Evolutionary conservation across 805 yeast species (phyloP), one percentile per base, ranked within the genome.

Genomic region (Ogataea degrootiae): DNA sequence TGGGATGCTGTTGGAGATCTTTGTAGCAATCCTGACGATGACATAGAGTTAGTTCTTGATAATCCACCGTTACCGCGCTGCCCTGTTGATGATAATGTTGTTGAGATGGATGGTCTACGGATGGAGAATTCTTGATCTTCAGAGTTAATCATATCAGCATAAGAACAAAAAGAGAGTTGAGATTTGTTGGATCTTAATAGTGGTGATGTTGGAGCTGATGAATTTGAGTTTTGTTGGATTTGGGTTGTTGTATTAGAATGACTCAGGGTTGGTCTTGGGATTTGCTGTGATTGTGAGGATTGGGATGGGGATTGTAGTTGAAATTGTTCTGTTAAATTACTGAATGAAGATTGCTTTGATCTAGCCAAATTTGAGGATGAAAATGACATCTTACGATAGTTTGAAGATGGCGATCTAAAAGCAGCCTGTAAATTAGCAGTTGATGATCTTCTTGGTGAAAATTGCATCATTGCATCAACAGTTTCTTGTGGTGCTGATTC

Each of bases 71-170:
- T 26, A 26, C 31, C 4, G 11, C 31, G 31, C 17, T 23, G 50
- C 22, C 59, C 56, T 54, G 34, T 39, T 33, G 41, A 69, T 56
- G 77, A 68, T 16, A 72, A 51, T 1, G 77, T 67, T 40, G 74
- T 72, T 1, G 75, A 60, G 12, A 76, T 63, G 1, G 80, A 75
- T 7, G 90, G 90, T 65, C 89, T 75, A 64, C 86, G 76, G 45
- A 79, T 73, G 33, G 61, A 53, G 37, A 56, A 58, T 43, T 68
- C 71, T 40, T 65, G 72, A 57, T 83, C 85, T 63, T 85, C 92
- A 56, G 79, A 81, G 53, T 73, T 77, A 50, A 85, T 75, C 78
- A 87, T 76, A 57, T 87, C 96, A 4, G 92, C 95, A 63, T 85
- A 87, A 2, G 90, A 83, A 60, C 80, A 84, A 61, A 87, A 87